These are phyloP conservation scores for Auriscalpium orientale DNA, from an alignment of 768 basidiomycete species.

Conservation along the genomic window DNA sequence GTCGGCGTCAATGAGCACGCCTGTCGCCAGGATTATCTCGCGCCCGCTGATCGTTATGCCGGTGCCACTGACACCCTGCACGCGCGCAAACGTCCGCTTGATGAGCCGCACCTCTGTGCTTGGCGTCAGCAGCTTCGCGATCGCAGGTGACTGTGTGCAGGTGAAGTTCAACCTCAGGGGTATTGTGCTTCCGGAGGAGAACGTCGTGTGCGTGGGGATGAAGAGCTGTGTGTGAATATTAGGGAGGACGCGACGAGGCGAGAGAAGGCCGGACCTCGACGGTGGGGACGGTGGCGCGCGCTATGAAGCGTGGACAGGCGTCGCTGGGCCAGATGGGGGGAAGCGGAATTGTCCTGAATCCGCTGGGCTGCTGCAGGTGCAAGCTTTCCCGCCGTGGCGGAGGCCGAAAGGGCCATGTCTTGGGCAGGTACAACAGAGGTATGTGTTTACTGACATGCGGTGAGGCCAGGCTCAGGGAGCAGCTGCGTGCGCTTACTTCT, in stretches of 20 bases:
- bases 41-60: conserved; percentile 20
- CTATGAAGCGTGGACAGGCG: background rate
- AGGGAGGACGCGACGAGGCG: background rate
- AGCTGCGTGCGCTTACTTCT: conserved; percentile 25
- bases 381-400: conserved; percentile 25
- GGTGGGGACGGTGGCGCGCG: conserved; percentile 8
- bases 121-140: conserved; percentile 28
- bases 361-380: conserved; percentile 16
- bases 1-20: conserved; percentile 17
- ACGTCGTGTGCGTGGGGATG: conserved; percentile 28
- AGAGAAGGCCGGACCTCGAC: conserved; percentile 21
- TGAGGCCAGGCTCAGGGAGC: no score
- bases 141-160: conserved; percentile 29
- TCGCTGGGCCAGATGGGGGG: conserved; percentile 16
- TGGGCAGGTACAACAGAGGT: conserved; percentile 37
- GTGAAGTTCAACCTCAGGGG: conserved; percentile 31
- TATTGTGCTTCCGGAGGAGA: conserved; percentile 33
- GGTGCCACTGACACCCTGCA: conserved; percentile 9
- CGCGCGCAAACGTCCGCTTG: conserved; percentile 27
- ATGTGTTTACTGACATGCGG: conserved; percentile 22
- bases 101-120: conserved; percentile 30
- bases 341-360: conserved; percentile 25
- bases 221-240: conserved; percentile 25
- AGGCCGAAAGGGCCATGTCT: conserved; percentile 30
- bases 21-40: conserved; percentile 21